Conservation (phyloP, 2,329 filamentous ascomycete genomes). For the Plenodomus tracheiphilus region DNA sequence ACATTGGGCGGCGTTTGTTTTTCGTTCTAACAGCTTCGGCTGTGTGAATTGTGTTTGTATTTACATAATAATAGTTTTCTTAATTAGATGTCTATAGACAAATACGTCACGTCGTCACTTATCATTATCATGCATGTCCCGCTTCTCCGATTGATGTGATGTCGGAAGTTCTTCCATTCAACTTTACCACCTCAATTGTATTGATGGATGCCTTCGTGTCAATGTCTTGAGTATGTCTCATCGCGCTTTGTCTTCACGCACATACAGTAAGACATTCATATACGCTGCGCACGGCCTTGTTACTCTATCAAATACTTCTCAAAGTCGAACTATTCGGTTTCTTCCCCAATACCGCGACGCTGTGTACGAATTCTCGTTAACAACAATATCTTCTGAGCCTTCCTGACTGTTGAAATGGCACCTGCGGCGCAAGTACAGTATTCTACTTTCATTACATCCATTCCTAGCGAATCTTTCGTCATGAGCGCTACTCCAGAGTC, state of each 20-base stretch:
- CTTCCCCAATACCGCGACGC: not conserved
- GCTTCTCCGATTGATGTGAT: not conserved
- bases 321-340: not conserved
- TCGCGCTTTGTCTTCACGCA: not conserved
- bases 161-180: not conserved
- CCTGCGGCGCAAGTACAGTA: not conserved
- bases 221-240: not conserved
- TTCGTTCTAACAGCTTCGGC: conserved; percentile 1
- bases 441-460: not conserved
- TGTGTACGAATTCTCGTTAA: not conserved
- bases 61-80: conserved; percentile 2
- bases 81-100: not conserved
- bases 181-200: not conserved
- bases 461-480: not conserved
- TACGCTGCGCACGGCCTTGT: not conserved
- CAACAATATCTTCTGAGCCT: too few relatives aligned
- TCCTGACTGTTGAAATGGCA: not conserved
- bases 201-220: not conserved
- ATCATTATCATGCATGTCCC: not conserved
- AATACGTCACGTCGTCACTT: not conserved
- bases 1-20: conserved; percentile 10
- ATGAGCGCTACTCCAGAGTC: too few relatives aligned
- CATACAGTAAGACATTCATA: not conserved
- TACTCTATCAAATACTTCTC: not conserved
- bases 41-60: not conserved